Conservation (phyloP, 352 stramenopile genomes). For the Nothophytophthora sp. region DNA sequence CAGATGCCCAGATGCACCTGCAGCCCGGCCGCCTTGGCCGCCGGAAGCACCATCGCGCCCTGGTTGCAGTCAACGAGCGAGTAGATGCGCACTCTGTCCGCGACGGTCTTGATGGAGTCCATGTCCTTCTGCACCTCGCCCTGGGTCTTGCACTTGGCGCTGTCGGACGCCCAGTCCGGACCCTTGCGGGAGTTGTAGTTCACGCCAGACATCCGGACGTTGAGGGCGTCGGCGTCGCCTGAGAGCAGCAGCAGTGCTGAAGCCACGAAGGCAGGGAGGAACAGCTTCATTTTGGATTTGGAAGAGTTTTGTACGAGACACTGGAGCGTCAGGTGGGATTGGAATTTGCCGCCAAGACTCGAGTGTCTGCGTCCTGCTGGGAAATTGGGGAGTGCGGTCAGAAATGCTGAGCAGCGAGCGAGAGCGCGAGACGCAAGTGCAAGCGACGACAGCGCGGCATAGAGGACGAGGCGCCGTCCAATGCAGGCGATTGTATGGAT, state of each 20-base stretch:
- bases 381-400: not conserved
- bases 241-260: conserved; percentile 12
- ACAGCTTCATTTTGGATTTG: conserved; percentile 17
- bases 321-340: not conserved
- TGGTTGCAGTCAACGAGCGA: conserved; percentile 46
- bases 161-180: conserved; percentile 31
- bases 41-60: conserved; percentile 29
- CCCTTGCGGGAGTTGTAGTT: conserved; percentile 71
- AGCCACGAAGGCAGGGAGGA: conserved; percentile 11
- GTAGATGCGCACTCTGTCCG: conserved; percentile 62
- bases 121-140: conserved; percentile 46
- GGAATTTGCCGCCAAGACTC: no score
- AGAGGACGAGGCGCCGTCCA: no score
- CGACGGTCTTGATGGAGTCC: conserved; percentile 30
- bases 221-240: conserved; percentile 23
- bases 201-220: conserved; percentile 54
- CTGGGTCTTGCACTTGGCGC: conserved; percentile 37
- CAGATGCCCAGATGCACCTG: conserved; percentile 58
- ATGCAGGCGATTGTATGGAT: no score
- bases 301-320: not conserved
- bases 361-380: no score
- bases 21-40: conserved; percentile 34
- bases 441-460: not conserved
- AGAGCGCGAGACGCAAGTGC: conserved; percentile 1
- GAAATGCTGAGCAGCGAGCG: not conserved